Evolutionary conservation across 73 alveolate genomes (phyloP).

Genomic region (Blepharisma japonicum): DNA sequence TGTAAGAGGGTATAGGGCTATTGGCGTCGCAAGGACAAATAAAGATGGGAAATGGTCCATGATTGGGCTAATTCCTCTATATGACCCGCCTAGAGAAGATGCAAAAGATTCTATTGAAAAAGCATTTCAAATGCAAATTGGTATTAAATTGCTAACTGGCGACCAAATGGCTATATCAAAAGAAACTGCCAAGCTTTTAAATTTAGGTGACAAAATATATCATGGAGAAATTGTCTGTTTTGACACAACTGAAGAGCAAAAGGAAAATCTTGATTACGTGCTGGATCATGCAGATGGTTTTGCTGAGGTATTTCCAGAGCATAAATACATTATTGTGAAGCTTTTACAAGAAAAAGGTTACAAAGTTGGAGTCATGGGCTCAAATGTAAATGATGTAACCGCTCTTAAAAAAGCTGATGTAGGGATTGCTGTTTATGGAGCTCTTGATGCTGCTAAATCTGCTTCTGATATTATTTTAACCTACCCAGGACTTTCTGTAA

Average conservation of each 20-base stretch:
- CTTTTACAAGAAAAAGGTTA: background rate
- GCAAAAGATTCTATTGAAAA: conserved; percentile 8
- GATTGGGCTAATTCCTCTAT: conserved; percentile 15
- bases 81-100: conserved; percentile 7
- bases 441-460: conserved; percentile 62
- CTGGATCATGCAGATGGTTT: conserved; percentile 10
- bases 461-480: conserved; percentile 52
- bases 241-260: background rate
- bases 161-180: conserved; percentile 44
- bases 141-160: conserved; percentile 50
- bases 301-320: conserved; percentile 35
- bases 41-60: background rate
- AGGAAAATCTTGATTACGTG: background rate
- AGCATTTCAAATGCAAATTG: background rate
- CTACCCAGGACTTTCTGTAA: background rate
- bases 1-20: background rate
- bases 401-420: conserved; percentile 63
- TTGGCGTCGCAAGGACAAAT: conserved; percentile 3
- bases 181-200: conserved; percentile 36
- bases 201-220: background rate
- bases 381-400: conserved; percentile 63
- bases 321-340: background rate
- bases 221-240: background rate
- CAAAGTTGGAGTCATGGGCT: conserved; percentile 57
- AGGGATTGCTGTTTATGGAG: conserved; percentile 65